Evolutionary conservation across 768 basidiomycete genomes (phyloP).

Genomic region (Leccinum rimulosum): DNA sequence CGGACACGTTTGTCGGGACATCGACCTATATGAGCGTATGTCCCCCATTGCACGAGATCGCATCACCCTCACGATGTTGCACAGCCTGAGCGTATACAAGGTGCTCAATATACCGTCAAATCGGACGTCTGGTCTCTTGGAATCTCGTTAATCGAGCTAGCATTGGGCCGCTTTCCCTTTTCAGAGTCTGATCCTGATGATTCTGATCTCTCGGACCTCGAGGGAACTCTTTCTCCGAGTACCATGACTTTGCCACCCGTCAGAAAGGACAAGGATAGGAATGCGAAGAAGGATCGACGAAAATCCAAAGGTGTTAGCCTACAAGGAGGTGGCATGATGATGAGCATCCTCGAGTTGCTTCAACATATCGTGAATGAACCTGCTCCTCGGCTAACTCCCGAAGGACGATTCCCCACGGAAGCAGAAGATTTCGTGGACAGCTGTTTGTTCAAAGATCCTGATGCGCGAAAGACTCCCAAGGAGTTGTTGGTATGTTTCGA

Average conservation of each 20-base stretch:
- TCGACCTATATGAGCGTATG: conserved; percentile 99
- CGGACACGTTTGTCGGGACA: conserved; percentile 98
- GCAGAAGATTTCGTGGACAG: conserved; percentile 86
- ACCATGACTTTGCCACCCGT: conserved; percentile 44
- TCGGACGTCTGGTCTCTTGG: conserved; percentile 99
- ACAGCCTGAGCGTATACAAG: conserved; percentile 98
- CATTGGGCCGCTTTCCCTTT: conserved; percentile 96
- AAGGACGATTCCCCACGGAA: conserved; percentile 67
- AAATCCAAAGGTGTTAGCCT: conserved; percentile 91
- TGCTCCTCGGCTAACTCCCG: conserved; percentile 80
- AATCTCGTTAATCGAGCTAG: conserved; percentile 95
- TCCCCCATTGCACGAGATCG: conserved; percentile 20
- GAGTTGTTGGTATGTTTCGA: conserved; percentile 62
- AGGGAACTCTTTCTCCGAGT: conserved; percentile 75
- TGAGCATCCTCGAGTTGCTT: conserved; percentile 94
- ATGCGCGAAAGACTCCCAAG: conserved; percentile 78
- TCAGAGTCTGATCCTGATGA: conserved; percentile 77
- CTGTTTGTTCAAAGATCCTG: conserved; percentile 90
- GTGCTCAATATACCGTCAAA: conserved; percentile 97
- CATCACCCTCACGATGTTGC: conserved; percentile 14
- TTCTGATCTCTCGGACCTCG: conserved; percentile 74
- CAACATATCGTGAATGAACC: conserved; percentile 99
- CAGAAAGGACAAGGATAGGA: conserved; percentile 40
- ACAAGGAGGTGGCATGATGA: conserved; percentile 94
- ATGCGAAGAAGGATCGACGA: conserved; percentile 71